A percentile compares a stretch with the other conserved stretches of the same genome.
These are phyloP conservation scores for Pseudohalonectria lignicola DNA, from an alignment of 2,329 filamentous ascomycete species.

Conservation along the genomic window DNA sequence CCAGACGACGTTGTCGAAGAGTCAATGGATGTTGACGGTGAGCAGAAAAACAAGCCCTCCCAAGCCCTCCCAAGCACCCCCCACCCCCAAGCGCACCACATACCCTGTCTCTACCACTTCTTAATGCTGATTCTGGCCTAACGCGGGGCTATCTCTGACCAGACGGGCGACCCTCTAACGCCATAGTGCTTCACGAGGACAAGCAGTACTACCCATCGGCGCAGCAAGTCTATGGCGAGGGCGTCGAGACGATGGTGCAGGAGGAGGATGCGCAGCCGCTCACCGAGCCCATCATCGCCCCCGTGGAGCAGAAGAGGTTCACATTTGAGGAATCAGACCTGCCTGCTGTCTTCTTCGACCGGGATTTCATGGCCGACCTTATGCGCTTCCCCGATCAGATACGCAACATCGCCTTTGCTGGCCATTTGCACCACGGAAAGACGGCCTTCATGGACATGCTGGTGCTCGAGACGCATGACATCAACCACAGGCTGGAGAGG, in stretches of 20 bases:
- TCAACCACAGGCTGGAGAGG: constrained; percentile 67
- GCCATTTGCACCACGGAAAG: constrained; percentile 94
- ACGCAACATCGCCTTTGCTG: constrained; percentile 82
- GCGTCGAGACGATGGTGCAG: constrained; percentile 91
- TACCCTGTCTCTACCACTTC: constrained; percentile 2
- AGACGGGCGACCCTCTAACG: constrained; percentile 84
- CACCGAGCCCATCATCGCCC: constrained; percentile 85
- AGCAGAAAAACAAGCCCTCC: too few species aligned
- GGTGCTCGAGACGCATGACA: constrained; percentile 87
- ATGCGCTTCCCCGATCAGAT: constrained; percentile 95
- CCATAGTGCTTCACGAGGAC: constrained; percentile 95
- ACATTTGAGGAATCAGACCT: constrained; percentile 85
- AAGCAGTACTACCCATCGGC: constrained; percentile 99
- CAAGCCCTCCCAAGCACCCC: too few species aligned
- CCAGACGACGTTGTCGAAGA: constrained; percentile 62
- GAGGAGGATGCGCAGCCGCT: constrained; percentile 95
- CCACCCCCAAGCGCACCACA: too few species aligned
- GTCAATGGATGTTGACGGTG: constrained; percentile 87
- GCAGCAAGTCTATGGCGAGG: constrained; percentile 84
- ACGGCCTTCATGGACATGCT: constrained; percentile 98
- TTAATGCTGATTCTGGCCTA: not conserved
- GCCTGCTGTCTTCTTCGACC: constrained; percentile 76
- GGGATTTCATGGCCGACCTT: constrained; percentile 87
- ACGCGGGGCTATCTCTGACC: constrained; percentile 18
- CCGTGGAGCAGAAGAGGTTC: constrained; percentile 92